phyloP scores from a whole-genome alignment of 1,284 basidiomycete genomes.

The Earliella scabrosa region DNA sequence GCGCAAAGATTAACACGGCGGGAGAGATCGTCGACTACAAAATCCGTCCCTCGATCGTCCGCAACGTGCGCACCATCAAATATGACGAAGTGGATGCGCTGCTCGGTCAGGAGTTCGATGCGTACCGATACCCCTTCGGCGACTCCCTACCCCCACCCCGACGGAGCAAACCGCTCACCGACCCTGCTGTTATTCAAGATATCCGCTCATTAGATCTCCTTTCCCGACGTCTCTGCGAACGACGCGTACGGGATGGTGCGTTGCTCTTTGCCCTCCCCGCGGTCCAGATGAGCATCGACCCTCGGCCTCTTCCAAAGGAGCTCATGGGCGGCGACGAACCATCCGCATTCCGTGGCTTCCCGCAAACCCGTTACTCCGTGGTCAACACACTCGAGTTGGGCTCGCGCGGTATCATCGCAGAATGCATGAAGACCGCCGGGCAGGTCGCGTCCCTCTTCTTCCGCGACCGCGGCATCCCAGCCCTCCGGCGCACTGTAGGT shows the following conservation, averaged over 20 bases:
- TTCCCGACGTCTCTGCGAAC: constrained; percentile 4
- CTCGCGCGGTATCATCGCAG: constrained; percentile 67
- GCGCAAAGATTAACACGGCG: constrained; percentile 64
- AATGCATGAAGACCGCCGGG: constrained; percentile 86
- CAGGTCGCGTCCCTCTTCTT: constrained; percentile 80
- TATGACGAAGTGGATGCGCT: constrained; percentile 75
- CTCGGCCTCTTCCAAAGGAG: constrained; percentile 26
- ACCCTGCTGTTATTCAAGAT: constrained; percentile 16
- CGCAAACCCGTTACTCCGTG: constrained; percentile 54
- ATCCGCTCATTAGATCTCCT: constrained; percentile 22
- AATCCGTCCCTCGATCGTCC: constrained; percentile 74
- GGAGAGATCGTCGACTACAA: constrained; percentile 77
- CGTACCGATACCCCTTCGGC: constrained; percentile 51
- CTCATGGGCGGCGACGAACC: constrained; percentile 27
- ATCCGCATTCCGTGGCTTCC: constrained; percentile 58
- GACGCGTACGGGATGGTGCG: constrained; percentile 13
- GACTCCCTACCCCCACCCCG: constrained; percentile 1
- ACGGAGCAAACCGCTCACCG: neutral
- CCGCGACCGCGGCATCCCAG: constrained; percentile 62
- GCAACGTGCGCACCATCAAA: constrained; percentile 66
- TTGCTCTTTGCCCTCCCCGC: constrained; percentile 3
- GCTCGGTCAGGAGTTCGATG: constrained; percentile 41
- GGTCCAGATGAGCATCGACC: constrained; percentile 16
- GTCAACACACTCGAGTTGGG: constrained; percentile 39
- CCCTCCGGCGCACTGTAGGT: constrained; percentile 64